These are phyloP conservation scores for Nasturtium officinale DNA, from an alignment of 345 rosid species.

Conservation along the genomic window DNA sequence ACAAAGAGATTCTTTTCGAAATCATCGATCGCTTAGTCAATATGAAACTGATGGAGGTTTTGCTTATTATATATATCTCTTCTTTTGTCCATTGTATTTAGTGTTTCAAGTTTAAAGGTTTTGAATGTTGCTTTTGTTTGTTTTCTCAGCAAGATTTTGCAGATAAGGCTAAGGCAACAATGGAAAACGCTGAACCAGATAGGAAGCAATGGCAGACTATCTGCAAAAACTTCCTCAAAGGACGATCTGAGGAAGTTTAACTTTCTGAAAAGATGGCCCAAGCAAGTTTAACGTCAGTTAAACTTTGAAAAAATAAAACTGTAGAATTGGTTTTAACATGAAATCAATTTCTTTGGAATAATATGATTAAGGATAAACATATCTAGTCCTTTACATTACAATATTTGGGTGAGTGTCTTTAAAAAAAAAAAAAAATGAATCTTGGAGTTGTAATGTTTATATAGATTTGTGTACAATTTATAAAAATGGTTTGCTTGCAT, in stretches of 20 bases:
- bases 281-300: not conserved
- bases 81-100: not conserved
- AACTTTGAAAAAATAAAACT: not conserved
- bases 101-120: not conserved
- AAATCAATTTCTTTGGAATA: not conserved
- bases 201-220: slow-evolving; percentile 36
- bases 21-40: slow-evolving; percentile 73
- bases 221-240: slow-evolving; percentile 42
- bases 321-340: not conserved
- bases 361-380: not conserved
- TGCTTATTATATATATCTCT: not conserved
- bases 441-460: slow-evolving; percentile 14
- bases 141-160: slow-evolving; percentile 38
- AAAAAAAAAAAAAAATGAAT: not conserved
- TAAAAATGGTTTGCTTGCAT: not conserved
- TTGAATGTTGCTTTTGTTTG: not conserved
- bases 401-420: not conserved
- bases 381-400: slow-evolving; percentile 24
- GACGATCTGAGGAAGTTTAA: slow-evolving; percentile 22
- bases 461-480: slow-evolving; percentile 35
- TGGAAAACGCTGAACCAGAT: slow-evolving; percentile 34
- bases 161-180: slow-evolving; percentile 34
- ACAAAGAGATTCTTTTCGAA: slow-evolving; percentile 69
- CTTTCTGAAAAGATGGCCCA: not conserved
- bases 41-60: slow-evolving; percentile 58